Evolutionary conservation across 75 land plant genomes (phyloP).

Genomic region (Cryptomeria japonica): DNA sequence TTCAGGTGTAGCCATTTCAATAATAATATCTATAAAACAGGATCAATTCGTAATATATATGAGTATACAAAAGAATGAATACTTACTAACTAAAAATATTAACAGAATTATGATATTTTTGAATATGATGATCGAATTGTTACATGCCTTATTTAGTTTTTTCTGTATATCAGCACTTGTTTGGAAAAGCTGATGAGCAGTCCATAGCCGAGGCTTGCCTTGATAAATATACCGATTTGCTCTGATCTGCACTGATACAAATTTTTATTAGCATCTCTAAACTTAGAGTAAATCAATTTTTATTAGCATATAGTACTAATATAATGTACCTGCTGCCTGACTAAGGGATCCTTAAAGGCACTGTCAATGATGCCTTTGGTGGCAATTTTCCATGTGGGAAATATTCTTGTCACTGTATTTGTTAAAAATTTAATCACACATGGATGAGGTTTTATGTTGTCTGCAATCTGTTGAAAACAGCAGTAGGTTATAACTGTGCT

Average conservation of each 20-base stretch:
- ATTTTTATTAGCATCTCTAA: no score
- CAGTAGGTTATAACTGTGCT: background rate
- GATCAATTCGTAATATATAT: background rate
- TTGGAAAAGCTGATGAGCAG: background rate
- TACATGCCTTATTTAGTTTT: constrained; percentile 18
- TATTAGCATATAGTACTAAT: background rate
- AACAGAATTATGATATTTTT: no score
- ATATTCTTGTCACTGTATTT: background rate
- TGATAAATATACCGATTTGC: constrained; percentile 12
- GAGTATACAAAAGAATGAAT: no score
- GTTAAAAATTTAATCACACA: background rate
- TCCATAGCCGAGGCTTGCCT: constrained; percentile 8
- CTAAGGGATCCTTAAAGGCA: constrained; percentile 16
- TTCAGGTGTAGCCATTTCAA: background rate
- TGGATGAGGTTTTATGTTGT: constrained; percentile 17
- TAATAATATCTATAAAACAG: background rate
- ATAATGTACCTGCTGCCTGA: constrained; percentile 13
- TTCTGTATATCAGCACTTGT: background rate
- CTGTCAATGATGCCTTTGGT: constrained; percentile 12
- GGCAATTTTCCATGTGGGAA: constrained; percentile 23
- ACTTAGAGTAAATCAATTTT: no score
- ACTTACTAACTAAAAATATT: no score
- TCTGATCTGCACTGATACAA: background rate
- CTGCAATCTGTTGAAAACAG: constrained; percentile 11
- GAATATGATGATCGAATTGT: no score